Base-by-base conservation (phyloP, 768 basidiomycete genomes). In the Boletus subparvulus region DNA sequence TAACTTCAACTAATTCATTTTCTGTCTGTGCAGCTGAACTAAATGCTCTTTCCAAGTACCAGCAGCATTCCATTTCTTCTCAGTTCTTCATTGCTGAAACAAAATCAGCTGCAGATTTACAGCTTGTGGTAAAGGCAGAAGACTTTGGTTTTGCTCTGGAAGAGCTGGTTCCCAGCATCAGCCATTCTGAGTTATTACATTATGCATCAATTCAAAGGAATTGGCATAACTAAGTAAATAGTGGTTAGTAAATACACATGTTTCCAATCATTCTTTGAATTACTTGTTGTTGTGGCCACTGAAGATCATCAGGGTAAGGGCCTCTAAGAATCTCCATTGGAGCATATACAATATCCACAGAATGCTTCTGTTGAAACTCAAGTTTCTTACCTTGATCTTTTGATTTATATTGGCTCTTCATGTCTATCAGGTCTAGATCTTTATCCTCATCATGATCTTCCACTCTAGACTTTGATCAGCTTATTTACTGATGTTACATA, bases 51-150 rank as follows among this genome's bases (percentile, higher is more conserved):
- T 73, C 77, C 0, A 72, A 74, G 9, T 69, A 77, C 36, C 66
- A 75, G 36, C 65, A 69, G 0, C 81, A 88, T 61, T 86, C 88
- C 0, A 74, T 98, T 32, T 95, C 93, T 3, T 80, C 94, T 0
- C 94, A 96, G 66, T 96, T 94, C 65, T 98, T 92, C 64, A 82
- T 98, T 9, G 81, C 88, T 12, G 93, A 94, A 67, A 77, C 97
- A 61, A 93, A 92, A 0, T 75, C 76, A 7, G 71, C 80, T 0
- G 78, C 77, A 24, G 94, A 96, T 55, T 80, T 87, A 13, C 79
- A 83, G 13, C 87, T 98, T 14, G 74, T 86, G n/a, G 92, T 98
- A 0, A 80, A 80, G 0, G 75, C 77, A 58, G 76, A 75, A 26
- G 96, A 98, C 72, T 98, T 98, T 71, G 76, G 83, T 32, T 70